Base-by-base conservation (phyloP, 768 basidiomycete genomes). In the Cystoderma amianthinum region DNA sequence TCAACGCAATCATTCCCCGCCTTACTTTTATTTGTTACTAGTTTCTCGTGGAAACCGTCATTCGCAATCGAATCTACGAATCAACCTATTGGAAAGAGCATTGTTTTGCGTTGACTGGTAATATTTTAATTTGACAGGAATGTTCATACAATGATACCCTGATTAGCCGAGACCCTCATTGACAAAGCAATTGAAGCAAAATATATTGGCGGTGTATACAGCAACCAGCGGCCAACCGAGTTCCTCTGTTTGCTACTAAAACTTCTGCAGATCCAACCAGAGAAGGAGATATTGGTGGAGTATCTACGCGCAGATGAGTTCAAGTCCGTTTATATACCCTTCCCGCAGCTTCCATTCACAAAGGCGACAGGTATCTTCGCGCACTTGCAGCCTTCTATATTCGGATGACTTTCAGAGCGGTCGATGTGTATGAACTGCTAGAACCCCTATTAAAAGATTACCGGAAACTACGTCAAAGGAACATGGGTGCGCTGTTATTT, bases 301-400 rank as follows among this genome's bases (percentile, higher is more conserved):
- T 99, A 99, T 58, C 68, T 99, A 17, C 78, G 82, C 41, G 96
- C 92, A 5, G 96, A 98, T 45, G 96, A 99, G 60, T 99, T 97
- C 74, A 99, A 99, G 96, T 95, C 49, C 41, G 85, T 68, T 23
- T 24, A 36, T n/a, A 19, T 23, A 34, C 28, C 37, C 12, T 33
- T 32, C 11, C 38, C 10, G 23, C 28, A 40, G 44, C 16, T 32
- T 38, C 21, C 48, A 16, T 45, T 37, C 4, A 39, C 16, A 17
- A 47, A 16, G 5, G 19, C 23, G 15, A 24, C 46, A 97, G 95
- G 59, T 99, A 99, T 59, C 69, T 99, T 47, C 77, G 96, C 47
- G 95, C 95, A 0, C 66, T 99, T 18, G 90, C 95, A 3, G 91
- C 82, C 3, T 76, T 98, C 61, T 99, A 99, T 55, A 76, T 98